phyloP scores from a whole-genome alignment of 768 basidiomycete species.

The Pleurotus citrinopileatus region DNA sequence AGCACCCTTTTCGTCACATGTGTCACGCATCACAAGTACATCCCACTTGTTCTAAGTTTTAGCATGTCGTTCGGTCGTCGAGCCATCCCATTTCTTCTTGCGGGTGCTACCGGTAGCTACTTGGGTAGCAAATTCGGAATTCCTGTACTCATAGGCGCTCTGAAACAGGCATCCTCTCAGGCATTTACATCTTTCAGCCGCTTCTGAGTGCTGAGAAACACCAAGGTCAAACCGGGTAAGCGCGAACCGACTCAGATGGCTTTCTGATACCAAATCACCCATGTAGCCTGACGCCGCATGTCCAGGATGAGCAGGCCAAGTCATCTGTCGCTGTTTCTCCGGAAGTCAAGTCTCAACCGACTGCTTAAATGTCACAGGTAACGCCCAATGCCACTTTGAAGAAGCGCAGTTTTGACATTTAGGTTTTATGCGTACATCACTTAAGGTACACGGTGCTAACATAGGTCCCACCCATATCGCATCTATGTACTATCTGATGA shows the following conservation, averaged over 20 bases:
- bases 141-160: background rate
- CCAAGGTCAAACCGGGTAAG: slow-evolving; percentile 18
- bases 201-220: slow-evolving; percentile 24
- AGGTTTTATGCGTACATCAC: background rate
- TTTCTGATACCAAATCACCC: slow-evolving; percentile 11
- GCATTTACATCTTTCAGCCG: slow-evolving; percentile 67
- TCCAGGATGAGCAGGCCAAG: slow-evolving; percentile 1
- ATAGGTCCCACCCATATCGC: background rate
- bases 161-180: slow-evolving; percentile 52
- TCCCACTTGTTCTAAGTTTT: slow-evolving; percentile 2
- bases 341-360: background rate
- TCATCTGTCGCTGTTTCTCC: slow-evolving; percentile 1
- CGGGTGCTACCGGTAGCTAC: slow-evolving; percentile 50
- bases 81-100: slow-evolving; percentile 49
- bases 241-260: slow-evolving; percentile 4
- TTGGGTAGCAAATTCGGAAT: background rate
- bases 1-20: slow-evolving; percentile 6
- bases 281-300: background rate
- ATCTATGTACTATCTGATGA: background rate
- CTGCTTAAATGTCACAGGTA: background rate
- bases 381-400: background rate
- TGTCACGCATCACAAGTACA: slow-evolving; percentile 6
- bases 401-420: slow-evolving; percentile 4
- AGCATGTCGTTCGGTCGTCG: slow-evolving; percentile 35
- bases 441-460: background rate